These are phyloP conservation scores for Pseudonectria foliicola DNA, from an alignment of 2,329 filamentous ascomycete species.

Conservation along the genomic window DNA sequence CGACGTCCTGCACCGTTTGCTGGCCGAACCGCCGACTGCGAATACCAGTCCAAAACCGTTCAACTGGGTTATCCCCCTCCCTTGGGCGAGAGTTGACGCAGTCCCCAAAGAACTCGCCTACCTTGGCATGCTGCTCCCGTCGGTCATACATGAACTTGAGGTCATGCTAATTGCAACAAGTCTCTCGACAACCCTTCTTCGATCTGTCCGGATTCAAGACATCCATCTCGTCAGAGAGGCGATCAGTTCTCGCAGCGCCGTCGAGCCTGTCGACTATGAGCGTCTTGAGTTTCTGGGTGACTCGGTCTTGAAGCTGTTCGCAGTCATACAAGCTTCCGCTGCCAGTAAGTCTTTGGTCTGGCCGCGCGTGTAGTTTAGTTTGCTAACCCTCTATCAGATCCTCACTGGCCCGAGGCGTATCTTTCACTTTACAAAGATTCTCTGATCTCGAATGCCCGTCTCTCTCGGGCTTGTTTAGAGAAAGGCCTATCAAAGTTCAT, in stretches of 20 bases:
- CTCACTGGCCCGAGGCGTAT: conserved; percentile 67
- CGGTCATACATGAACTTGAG: conserved; percentile 64
- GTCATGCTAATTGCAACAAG: conserved; percentile 54
- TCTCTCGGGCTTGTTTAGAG: conserved; percentile 57
- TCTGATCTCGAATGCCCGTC: conserved; percentile 67
- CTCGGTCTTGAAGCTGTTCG: conserved; percentile 68
- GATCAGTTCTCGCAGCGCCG: conserved; percentile 58
- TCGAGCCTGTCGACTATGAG: conserved; percentile 64
- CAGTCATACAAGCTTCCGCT: conserved; percentile 56
- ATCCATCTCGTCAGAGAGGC: conserved; percentile 56
- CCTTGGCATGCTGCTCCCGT: conserved; percentile 61
- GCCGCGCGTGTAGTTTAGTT: too few species aligned
- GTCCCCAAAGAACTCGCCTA: conserved; percentile 37
- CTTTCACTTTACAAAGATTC: conserved; percentile 61
- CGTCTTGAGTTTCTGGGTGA: conserved; percentile 84
- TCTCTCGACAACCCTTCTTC: conserved; percentile 37
- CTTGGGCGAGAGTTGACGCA: conserved; percentile 42
- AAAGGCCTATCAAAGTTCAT: conserved; percentile 67
- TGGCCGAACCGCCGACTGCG: conserved; percentile 3
- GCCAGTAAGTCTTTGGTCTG: conserved; percentile 33
- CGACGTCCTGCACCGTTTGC: conserved; percentile 49
- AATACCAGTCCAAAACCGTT: conserved; percentile 35
- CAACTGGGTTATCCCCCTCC: conserved; percentile 36
- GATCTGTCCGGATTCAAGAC: conserved; percentile 43
- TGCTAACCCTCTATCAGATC: conserved; percentile 36